phyloP scores from a whole-genome alignment of 2,329 filamentous ascomycete species.

The Botrytis hyacinthi region DNA sequence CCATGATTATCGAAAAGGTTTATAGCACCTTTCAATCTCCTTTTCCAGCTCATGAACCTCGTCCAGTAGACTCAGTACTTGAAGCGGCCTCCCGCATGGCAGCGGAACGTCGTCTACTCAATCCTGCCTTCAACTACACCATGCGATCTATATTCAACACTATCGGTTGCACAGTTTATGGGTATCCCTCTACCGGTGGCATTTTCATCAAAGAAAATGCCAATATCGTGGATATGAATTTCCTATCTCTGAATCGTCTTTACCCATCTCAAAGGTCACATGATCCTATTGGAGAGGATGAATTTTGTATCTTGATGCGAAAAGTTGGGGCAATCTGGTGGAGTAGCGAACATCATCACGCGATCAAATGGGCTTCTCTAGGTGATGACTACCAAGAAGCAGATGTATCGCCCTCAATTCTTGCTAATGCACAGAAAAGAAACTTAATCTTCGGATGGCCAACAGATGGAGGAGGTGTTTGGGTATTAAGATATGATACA shows the following conservation, averaged over 20 bases:
- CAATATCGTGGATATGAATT: background rate
- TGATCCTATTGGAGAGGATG: background rate
- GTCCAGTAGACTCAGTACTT: background rate
- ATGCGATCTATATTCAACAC: background rate
- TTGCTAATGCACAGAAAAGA: background rate
- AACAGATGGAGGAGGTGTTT: background rate
- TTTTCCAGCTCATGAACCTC: background rate
- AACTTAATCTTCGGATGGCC: background rate
- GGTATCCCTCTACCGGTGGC: background rate
- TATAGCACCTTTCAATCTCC: background rate
- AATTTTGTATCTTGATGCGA: background rate
- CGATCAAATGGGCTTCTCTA: background rate
- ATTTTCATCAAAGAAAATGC: slow-evolving; percentile 1
- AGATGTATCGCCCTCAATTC: background rate
- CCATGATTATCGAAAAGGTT: background rate
- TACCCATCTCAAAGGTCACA: background rate
- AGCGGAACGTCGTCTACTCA: background rate
- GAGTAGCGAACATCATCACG: background rate
- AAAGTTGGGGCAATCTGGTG: slow-evolving; percentile 3
- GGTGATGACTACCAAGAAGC: background rate
- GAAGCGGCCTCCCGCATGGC: background rate
- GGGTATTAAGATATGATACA: background rate
- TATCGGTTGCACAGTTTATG: background rate
- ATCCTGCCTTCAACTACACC: background rate
- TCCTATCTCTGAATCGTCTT: background rate